Evolutionary conservation across 805 yeast genomes (phyloP).

Genomic region (Starmerella lactis-condensi): DNA sequence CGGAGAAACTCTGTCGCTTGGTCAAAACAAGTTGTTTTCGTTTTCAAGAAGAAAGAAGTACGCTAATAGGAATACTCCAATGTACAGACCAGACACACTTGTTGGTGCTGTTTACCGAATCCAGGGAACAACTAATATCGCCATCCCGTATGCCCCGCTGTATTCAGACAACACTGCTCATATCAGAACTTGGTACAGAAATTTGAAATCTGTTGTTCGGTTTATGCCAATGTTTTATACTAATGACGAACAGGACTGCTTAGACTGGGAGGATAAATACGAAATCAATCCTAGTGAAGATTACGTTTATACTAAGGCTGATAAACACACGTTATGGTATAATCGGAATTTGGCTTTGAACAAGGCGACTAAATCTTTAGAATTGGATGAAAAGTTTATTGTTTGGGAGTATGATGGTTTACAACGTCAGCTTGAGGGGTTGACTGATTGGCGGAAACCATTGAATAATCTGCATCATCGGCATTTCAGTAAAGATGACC

Average conservation of each 20-base stretch:
- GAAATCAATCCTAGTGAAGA: slow-evolving; percentile 24
- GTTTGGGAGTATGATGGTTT: slow-evolving; percentile 17
- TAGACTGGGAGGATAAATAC: background rate
- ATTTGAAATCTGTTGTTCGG: slow-evolving; percentile 21
- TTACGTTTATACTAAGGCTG: slow-evolving; percentile 28
- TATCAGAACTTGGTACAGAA: slow-evolving; percentile 24
- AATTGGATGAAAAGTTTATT: slow-evolving; percentile 3
- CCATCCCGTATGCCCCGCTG: slow-evolving; percentile 36
- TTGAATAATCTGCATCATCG: too few relatives aligned
- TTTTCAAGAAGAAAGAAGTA: slow-evolving; percentile 41
- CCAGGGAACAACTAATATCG: slow-evolving; percentile 6
- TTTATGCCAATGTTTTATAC: slow-evolving; percentile 43
- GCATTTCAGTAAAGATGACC: too few relatives aligned
- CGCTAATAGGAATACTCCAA: slow-evolving; percentile 27
- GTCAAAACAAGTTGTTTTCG: slow-evolving; percentile 31
- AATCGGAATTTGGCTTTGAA: slow-evolving; percentile 19
- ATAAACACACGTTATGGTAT: slow-evolving; percentile 22
- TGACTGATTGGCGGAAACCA: slow-evolving; percentile 7
- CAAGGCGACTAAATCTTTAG: slow-evolving; percentile 14
- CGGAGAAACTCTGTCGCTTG: slow-evolving; percentile 8
- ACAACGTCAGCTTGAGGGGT: slow-evolving; percentile 3
- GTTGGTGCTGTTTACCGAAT: slow-evolving; percentile 50
- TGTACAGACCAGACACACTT: slow-evolving; percentile 38
- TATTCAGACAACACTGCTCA: slow-evolving; percentile 37
- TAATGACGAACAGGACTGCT: slow-evolving; percentile 18